Conservation (phyloP, 352 stramenopile genomes). For the Phytophthora kernoviae region DNA sequence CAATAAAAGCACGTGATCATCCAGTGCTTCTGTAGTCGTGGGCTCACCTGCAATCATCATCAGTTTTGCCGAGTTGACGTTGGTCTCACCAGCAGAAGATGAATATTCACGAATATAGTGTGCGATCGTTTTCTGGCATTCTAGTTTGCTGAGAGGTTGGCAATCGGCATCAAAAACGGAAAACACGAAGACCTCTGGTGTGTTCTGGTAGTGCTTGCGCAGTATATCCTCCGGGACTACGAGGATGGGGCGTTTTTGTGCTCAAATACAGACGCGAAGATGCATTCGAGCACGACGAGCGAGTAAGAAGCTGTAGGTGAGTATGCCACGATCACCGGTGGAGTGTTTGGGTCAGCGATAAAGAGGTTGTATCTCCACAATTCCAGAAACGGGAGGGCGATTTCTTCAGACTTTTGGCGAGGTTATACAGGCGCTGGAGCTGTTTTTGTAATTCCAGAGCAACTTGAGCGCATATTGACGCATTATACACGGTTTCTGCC, state of each 20-base stretch:
- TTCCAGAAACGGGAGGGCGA: slow-evolving; percentile 18
- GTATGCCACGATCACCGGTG: slow-evolving; percentile 31
- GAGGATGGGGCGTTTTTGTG: slow-evolving; percentile 27
- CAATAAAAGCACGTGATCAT: slow-evolving; percentile 38
- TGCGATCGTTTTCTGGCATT: slow-evolving; percentile 11
- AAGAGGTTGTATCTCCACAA: slow-evolving; percentile 42
- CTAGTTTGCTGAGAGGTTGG: slow-evolving; percentile 3
- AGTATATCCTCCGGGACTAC: slow-evolving; percentile 29
- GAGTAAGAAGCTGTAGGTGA: slow-evolving; percentile 1
- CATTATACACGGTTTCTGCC: not conserved
- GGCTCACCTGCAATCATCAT: slow-evolving; percentile 45
- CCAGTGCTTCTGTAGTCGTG: slow-evolving; percentile 21
- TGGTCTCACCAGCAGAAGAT: not conserved
- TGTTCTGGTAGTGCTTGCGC: slow-evolving; percentile 1
- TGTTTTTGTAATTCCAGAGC: slow-evolving; percentile 5
- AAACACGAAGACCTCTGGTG: slow-evolving; percentile 50
- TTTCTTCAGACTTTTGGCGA: not conserved
- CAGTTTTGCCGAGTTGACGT: slow-evolving; percentile 1
- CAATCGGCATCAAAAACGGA: slow-evolving; percentile 28
- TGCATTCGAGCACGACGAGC: slow-evolving; percentile 32
- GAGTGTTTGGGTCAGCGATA: slow-evolving; percentile 9
- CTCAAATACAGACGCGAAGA: slow-evolving; percentile 33
- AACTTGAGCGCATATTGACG: not conserved
- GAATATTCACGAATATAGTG: slow-evolving; percentile 10
- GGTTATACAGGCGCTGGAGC: slow-evolving; percentile 7